These are phyloP conservation scores for Taphrina communis DNA, from an alignment of 1,139 yeast genomes.

Conservation along the genomic window DNA sequence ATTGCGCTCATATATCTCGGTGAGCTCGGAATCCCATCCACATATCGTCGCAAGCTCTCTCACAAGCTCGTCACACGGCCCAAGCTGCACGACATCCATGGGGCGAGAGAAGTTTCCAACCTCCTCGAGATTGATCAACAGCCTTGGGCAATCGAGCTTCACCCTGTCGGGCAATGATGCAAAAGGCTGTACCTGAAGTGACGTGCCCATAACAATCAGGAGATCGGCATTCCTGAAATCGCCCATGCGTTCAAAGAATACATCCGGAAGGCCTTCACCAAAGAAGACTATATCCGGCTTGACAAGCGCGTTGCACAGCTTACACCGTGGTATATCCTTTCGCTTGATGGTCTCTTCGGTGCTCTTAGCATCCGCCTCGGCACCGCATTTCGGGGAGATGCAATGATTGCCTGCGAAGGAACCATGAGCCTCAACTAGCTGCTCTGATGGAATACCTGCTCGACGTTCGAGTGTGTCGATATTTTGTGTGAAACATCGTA, in stretches of 20 bases:
- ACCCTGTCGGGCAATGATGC: conserved; percentile 76
- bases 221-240: conserved; percentile 72
- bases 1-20: conserved; percentile 38
- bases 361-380: conserved; percentile 57
- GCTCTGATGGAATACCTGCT: conserved; percentile 72
- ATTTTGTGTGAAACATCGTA: conserved; percentile 64
- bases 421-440: conserved; percentile 90
- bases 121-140: conserved; percentile 71
- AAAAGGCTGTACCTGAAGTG: conserved; percentile 86
- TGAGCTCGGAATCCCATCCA: conserved; percentile 61
- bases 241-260: conserved; percentile 60
- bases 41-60: conserved; percentile 59
- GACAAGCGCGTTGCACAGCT: conserved; percentile 64
- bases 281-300: conserved; percentile 91
- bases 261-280: conserved; percentile 79
- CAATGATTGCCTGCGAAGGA: conserved; percentile 87
- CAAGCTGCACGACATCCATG: conserved; percentile 64
- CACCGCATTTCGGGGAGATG: conserved; percentile 63
- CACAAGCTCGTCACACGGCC: conserved; percentile 70
- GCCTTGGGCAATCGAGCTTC: conserved; percentile 57
- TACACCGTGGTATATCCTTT: conserved; percentile 62
- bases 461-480: conserved; percentile 80
- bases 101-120: conserved; percentile 69
- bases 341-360: conserved; percentile 42
- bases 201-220: conserved; percentile 90